Percentiles rank a stretch among this genome's conserved stretches.
Evolutionary conservation across 768 basidiomycete species (phyloP).

Genomic region (Leccinum olivaceopallidum): DNA sequence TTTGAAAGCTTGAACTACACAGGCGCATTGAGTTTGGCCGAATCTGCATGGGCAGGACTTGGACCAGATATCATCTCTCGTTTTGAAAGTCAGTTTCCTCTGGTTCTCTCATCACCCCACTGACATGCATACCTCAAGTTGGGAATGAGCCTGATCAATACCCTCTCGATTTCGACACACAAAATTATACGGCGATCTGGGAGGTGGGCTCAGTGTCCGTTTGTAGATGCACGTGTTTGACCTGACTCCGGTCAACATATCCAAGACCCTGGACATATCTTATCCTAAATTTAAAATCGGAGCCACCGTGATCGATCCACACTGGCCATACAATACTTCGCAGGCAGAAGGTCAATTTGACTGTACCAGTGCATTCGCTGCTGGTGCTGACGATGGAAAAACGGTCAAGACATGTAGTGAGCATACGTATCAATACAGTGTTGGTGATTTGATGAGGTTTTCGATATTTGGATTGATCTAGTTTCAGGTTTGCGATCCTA

Average conservation of each 20-base stretch:
- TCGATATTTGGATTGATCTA: not conserved
- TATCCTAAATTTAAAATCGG: slow-evolving; percentile 47
- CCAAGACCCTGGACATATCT: slow-evolving; percentile 37
- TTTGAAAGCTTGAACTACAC: slow-evolving; percentile 44
- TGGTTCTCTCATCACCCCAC: not conserved
- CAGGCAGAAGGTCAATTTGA: slow-evolving; percentile 39
- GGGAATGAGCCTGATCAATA: slow-evolving; percentile 60
- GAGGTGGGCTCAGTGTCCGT: slow-evolving; percentile 33
- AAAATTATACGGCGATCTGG: slow-evolving; percentile 47
- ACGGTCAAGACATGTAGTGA: slow-evolving; percentile 52
- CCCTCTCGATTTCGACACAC: slow-evolving; percentile 27
- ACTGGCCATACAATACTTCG: slow-evolving; percentile 49
- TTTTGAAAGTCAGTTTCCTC: slow-evolving; percentile 42
- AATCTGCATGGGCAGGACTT: slow-evolving; percentile 42
- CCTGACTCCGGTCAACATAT: slow-evolving; percentile 40
- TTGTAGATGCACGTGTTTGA: not conserved
- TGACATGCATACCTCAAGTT: slow-evolving; percentile 29
- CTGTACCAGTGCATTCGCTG: slow-evolving; percentile 49
- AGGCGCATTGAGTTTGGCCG: slow-evolving; percentile 44
- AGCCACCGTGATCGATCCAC: slow-evolving; percentile 50
- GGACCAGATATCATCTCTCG: slow-evolving; percentile 37
- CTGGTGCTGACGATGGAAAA: slow-evolving; percentile 42
- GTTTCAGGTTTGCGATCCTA: not conserved
- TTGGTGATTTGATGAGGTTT: slow-evolving; percentile 22
- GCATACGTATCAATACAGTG: slow-evolving; percentile 56